Evolutionary conservation across 2,329 filamentous ascomycete genomes (phyloP).

Genomic region (Penicillium thymicola): DNA sequence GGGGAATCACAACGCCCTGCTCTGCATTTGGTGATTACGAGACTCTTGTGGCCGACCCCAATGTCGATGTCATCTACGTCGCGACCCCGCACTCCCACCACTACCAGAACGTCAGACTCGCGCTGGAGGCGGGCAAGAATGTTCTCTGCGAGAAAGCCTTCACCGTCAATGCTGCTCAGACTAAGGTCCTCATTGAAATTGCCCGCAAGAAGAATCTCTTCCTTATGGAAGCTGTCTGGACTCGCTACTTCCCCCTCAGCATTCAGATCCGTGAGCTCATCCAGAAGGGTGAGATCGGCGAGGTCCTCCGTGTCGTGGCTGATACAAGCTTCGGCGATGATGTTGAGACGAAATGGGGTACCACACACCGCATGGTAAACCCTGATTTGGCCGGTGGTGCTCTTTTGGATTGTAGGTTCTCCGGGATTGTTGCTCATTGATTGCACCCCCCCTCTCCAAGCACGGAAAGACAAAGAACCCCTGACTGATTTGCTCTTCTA

Average conservation of each 20-base stretch:
- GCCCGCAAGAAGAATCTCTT: slow-evolving; percentile 71
- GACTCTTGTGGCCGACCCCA: slow-evolving; percentile 72
- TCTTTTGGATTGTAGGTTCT: slow-evolving; percentile 62
- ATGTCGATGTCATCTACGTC: slow-evolving; percentile 83
- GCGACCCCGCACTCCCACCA: slow-evolving; percentile 90
- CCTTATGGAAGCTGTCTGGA: slow-evolving; percentile 89
- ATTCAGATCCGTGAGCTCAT: slow-evolving; percentile 60
- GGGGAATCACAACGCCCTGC: slow-evolving; percentile 65
- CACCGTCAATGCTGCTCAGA: slow-evolving; percentile 76
- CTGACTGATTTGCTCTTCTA: slow-evolving; percentile 10
- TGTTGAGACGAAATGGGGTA: slow-evolving; percentile 58
- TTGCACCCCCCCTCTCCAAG: background rate
- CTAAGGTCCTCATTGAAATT: slow-evolving; percentile 66
- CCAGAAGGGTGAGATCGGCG: slow-evolving; percentile 59
- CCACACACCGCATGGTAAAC: slow-evolving; percentile 76
- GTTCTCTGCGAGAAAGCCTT: slow-evolving; percentile 90
- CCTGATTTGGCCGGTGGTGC: slow-evolving; percentile 77
- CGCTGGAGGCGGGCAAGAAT: slow-evolving; percentile 76
- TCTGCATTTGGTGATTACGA: slow-evolving; percentile 77
- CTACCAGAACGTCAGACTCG: slow-evolving; percentile 87
- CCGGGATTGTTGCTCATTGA: background rate
- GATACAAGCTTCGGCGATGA: slow-evolving; percentile 63
- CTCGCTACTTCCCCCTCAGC: slow-evolving; percentile 80
- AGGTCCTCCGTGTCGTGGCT: slow-evolving; percentile 55
- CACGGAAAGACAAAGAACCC: background rate